Evolutionary conservation across 768 basidiomycete species (phyloP).

Genomic region (Trametes villosa): DNA sequence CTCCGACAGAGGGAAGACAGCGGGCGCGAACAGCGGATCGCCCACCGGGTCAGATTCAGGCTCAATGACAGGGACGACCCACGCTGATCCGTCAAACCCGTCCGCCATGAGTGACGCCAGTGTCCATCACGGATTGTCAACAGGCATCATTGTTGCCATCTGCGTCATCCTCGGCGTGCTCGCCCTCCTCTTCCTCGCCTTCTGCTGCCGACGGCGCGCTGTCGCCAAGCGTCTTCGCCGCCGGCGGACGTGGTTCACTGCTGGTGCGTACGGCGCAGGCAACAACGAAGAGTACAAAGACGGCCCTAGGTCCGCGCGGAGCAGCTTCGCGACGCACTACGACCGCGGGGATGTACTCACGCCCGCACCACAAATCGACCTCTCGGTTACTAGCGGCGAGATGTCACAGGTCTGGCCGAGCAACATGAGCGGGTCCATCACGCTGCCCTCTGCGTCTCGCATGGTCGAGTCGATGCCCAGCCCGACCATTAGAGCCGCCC

Average conservation of each 20-base stretch:
- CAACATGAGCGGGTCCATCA: conserved; percentile 17
- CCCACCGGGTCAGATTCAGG: neutral
- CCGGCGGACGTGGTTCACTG: conserved; percentile 52
- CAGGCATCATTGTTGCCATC: conserved; percentile 54
- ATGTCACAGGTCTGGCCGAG: conserved; percentile 22
- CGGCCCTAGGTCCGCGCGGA: conserved; percentile 41
- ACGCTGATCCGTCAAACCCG: conserved; percentile 6
- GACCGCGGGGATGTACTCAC: conserved; percentile 25
- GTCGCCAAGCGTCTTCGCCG: conserved; percentile 47
- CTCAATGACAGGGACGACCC: neutral
- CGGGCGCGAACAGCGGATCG: conserved; percentile 2
- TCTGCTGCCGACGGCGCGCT: conserved; percentile 52
- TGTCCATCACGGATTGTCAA: conserved; percentile 41
- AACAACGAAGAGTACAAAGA: conserved; percentile 27
- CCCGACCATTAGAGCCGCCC: conserved; percentile 25
- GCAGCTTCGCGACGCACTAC: conserved; percentile 69
- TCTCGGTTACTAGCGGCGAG: neutral
- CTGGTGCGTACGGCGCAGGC: conserved; percentile 22
- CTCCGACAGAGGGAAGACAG: neutral
- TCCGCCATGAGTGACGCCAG: conserved; percentile 8
- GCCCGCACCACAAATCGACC: conserved; percentile 2
- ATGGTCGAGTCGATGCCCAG: conserved; percentile 19
- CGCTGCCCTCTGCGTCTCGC: conserved; percentile 20
- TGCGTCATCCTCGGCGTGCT: conserved; percentile 36
- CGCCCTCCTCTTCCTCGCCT: conserved; percentile 41